Percentiles rank a stretch among this genome's conserved stretches.
Conservation (phyloP, 257 asterid species). For the Petunia axillaris region DNA sequence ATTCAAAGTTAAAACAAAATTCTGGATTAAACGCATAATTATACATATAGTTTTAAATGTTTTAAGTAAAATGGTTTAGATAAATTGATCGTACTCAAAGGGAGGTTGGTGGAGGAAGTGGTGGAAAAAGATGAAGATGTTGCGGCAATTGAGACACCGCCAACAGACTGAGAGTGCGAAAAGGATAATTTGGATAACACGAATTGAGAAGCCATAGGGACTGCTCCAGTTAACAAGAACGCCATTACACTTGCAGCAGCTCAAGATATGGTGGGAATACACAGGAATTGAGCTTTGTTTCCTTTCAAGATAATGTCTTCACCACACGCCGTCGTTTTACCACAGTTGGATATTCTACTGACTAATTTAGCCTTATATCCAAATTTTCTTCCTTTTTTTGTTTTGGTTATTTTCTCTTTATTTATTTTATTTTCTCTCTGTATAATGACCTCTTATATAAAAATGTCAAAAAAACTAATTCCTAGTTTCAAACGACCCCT, state of each 20-base stretch:
- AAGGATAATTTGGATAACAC: conserved; percentile 44
- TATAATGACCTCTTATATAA: too few species aligned
- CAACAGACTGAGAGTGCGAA: conserved; percentile 52
- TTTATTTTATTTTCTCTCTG: too few species aligned
- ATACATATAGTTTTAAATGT: neutral
- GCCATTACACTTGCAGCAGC: conserved; percentile 55
- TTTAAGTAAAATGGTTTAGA: neutral
- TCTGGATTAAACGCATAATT: neutral
- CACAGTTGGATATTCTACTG: too few species aligned
- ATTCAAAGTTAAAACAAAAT: neutral
- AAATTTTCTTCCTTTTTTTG: too few species aligned
- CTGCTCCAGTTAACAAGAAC: conserved; percentile 63
- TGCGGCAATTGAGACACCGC: conserved; percentile 40
- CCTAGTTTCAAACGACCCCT: too few species aligned
- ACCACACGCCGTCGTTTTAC: neutral
- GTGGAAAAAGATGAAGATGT: conserved; percentile 29
- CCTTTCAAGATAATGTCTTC: neutral
- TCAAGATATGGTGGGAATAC: neutral
- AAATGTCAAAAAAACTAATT: too few species aligned
- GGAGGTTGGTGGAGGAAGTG: conserved; percentile 46
- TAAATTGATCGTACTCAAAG: conserved; percentile 54
- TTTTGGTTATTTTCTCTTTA: too few species aligned
- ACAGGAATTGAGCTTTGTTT: neutral
- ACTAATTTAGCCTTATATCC: too few species aligned
- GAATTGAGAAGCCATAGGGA: conserved; percentile 57